Conservation (phyloP, 768 basidiomycete genomes). For the Trametes cinnabarina region DNA sequence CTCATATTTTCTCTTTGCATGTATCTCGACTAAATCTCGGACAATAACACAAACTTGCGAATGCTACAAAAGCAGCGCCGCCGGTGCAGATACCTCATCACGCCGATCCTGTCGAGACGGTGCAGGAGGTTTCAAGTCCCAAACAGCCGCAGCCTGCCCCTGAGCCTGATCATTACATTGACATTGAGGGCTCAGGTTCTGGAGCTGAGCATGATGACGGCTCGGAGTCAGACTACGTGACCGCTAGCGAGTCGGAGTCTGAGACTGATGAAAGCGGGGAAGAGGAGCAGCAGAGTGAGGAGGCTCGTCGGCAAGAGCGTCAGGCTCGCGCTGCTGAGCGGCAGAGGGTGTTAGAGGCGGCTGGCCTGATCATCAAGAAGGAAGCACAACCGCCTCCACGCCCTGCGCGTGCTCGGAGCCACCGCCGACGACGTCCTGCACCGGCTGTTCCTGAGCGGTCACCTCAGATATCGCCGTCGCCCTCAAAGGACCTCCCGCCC, state of each 20-base stretch:
- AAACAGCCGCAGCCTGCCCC: background rate
- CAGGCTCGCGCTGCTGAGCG: conserved; percentile 71
- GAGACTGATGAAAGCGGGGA: conserved; percentile 39
- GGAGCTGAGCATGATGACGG: conserved; percentile 27
- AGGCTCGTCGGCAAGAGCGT: conserved; percentile 49
- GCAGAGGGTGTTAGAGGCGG: conserved; percentile 81
- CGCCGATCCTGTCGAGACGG: background rate
- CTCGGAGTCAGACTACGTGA: conserved; percentile 43
- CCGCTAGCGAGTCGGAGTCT: conserved; percentile 35
- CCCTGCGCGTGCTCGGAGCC: conserved; percentile 33
- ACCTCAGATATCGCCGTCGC: conserved; percentile 27
- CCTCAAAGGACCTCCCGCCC: conserved; percentile 54
- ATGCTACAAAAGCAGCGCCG: conserved; percentile 1
- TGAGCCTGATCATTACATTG: background rate
- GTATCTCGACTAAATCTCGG: conserved; percentile 27
- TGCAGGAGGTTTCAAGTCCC: background rate
- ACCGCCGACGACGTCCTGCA: conserved; percentile 44
- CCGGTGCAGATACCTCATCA: background rate
- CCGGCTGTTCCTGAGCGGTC: conserved; percentile 47
- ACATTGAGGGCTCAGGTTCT: conserved; percentile 25
- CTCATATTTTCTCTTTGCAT: conserved; percentile 50
- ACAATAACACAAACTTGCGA: conserved; percentile 18
- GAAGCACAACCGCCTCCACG: conserved; percentile 52
- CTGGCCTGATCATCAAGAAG: conserved; percentile 76
- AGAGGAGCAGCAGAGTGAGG: conserved; percentile 34